These are phyloP conservation scores for Trichoderma afroharzianum DNA, from an alignment of 2,329 filamentous ascomycete species.

Conservation along the genomic window DNA sequence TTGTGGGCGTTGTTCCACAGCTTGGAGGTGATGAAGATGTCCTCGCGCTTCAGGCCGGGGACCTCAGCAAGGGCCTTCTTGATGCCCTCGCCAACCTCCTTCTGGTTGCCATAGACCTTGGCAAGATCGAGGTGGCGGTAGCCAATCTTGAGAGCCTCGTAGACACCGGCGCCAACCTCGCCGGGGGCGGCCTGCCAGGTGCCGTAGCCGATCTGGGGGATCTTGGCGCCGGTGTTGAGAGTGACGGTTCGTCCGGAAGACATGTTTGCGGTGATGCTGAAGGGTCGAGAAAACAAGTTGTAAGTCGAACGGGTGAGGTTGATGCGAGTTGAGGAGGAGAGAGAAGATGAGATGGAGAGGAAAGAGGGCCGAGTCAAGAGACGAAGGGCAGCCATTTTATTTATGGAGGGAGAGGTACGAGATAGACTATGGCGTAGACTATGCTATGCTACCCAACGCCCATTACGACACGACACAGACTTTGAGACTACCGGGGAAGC, in stretches of 20 bases:
- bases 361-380: background rate
- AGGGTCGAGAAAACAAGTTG: background rate
- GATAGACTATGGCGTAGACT: too few relatives aligned
- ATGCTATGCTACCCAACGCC: background rate
- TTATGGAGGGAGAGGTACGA: background rate
- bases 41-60: conserved; percentile 46
- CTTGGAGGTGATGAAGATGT: conserved; percentile 55
- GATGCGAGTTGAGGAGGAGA: conserved; percentile 1
- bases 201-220: conserved; percentile 57
- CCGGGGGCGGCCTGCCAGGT: conserved; percentile 67
- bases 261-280: conserved; percentile 38
- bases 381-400: conserved; percentile 8
- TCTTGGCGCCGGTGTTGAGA: conserved; percentile 62
- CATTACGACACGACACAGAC: background rate
- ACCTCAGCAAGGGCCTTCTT: conserved; percentile 44
- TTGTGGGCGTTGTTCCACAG: conserved; percentile 58
- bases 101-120: conserved; percentile 62
- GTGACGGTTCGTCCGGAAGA: conserved; percentile 54
- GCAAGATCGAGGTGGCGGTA: conserved; percentile 59
- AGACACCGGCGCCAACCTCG: conserved; percentile 62
- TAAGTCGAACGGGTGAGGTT: background rate
- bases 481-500: background rate
- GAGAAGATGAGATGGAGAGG: conserved; percentile 4
- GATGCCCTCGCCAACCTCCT: conserved; percentile 55
- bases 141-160: conserved; percentile 58